Evolutionary conservation across 768 basidiomycete genomes (phyloP), one percentile per base, ranked within the genome.

Genomic region (Cyclocybe aegerita): DNA sequence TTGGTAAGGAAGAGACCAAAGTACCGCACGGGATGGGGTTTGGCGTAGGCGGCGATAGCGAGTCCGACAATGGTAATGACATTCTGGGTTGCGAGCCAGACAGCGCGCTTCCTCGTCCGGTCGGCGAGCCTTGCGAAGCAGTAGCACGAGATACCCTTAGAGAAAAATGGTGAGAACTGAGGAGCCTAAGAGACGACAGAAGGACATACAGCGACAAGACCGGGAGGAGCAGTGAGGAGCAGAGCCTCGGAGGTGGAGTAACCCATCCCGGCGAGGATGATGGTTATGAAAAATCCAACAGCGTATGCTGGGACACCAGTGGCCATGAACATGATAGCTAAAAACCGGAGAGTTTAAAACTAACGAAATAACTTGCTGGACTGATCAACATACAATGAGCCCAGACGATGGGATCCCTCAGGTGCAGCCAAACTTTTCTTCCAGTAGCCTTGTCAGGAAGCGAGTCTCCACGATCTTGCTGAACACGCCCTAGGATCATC

Each of bases 361-460:
- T 7, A 3, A 4, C n/a, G n/a, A 53, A 46, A 31, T n/a, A 39
- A 10, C 32, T 44, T 5, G 23, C 23, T 23, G 23, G 23, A 5
- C 3, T 5, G 23, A 23, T 23, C 23, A 5, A 23, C 65, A 4
- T 48, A 70, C 69, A 69, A 46, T 59, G 68, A 12, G 63, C 63
- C 72, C 71, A 74, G 7, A 72, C 46, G 32, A 65, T 62, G 60
- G 68, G 70, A 53, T 75, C 73, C 17, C 59, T 46, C 16, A 74
- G 53, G 48, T 73, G 70, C 40, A 60, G 57, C 35, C 66, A n/a
- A 14, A 74, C 48, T 49, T 71, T 72, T 9, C 38, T n/a, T 31
- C 43, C 35, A 2, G 63, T 70, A 46, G 70, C 58, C 10, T 66
- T 30, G 50, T 73, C 71, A 0, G 70, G 66, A 12, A 71, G 29